Percentiles rank a stretch among this genome's conserved stretches.
phyloP scores from a whole-genome alignment of 2,329 filamentous ascomycete genomes.

The Calonectria pseudoturangicola region DNA sequence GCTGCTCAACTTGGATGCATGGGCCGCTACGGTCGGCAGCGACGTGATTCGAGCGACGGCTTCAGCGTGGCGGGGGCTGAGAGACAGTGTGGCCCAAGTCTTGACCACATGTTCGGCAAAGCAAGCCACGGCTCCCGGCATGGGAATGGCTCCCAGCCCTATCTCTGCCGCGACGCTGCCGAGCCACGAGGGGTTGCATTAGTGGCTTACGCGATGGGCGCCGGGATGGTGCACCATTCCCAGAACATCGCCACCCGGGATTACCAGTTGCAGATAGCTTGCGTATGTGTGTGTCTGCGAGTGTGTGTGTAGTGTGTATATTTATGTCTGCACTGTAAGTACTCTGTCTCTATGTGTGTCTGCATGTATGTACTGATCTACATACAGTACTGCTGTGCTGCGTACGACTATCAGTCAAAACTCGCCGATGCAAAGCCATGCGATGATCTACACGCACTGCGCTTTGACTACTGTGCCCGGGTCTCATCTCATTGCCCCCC shows the following conservation, averaged over 20 bases:
- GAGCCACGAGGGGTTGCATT: background rate
- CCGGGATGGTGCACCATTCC: background rate
- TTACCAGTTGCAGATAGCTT: background rate
- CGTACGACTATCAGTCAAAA: too few relatives aligned
- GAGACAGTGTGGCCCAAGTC: background rate
- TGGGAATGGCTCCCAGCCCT: background rate
- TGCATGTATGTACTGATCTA: too few relatives aligned
- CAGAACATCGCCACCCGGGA: background rate
- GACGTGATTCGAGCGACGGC: background rate
- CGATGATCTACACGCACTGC: background rate
- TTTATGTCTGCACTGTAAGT: too few relatives aligned
- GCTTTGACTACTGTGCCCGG: background rate
- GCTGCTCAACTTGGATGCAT: background rate
- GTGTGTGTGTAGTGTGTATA: too few relatives aligned
- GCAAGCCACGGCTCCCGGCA: background rate
- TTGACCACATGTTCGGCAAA: constrained; percentile 2
- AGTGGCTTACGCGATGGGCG: background rate
- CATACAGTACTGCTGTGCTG: too few relatives aligned
- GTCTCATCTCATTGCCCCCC: background rate
- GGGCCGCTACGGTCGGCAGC: background rate
- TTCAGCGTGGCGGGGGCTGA: background rate
- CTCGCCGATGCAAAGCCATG: too few relatives aligned
- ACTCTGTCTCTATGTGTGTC: too few relatives aligned
- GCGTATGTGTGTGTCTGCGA: background rate
- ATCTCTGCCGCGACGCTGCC: background rate